Base-by-base conservation (phyloP, 129 eudicot species). In the Deinandra increscens region DNA sequence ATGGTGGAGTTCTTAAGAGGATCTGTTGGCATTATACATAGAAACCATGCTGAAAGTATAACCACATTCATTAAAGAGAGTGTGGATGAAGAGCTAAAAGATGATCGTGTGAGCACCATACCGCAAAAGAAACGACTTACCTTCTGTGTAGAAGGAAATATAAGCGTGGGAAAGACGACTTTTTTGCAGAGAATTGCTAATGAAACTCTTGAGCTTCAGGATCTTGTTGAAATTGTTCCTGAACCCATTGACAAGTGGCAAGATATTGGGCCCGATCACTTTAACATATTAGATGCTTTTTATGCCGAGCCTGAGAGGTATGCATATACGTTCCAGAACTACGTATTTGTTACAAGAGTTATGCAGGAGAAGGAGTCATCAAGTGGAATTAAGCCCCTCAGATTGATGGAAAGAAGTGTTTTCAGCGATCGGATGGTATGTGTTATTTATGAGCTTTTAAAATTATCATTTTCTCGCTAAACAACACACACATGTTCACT, bases 321-420 rank as follows among this genome's bases (percentile, higher is more conserved):
- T 72, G 97, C 97, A 0, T 91, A 91, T 63, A 91, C 97, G 66
- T 91, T 91, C 76, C 97, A 91, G 26, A 91, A 91, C 72, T 91
- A 91, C 44, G 97, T 91, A 29, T 91, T 91, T 44, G 97, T 91
- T 22, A 91, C 97, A 23, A 73, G 97, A 75, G 88, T 91, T 20
- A 91, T 91, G 97, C 97, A 91, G 79, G 97, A 91, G 77, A 91
- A 85, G 66, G 97, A 91, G 75, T 91, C 97, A 49, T 84, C 97
- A 5, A 75, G 71, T 60, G 93, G 97, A 61, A 51, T 86, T 17
- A 86, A 88, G 72, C 96, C 97, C 43, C 96, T 91, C 72, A 91
- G 97, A 73, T 69, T 91, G 58, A 91, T 91, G 97, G 97, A 91
- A 72, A 91, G 97, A 81, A 91, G 97, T 59, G 88, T 91, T 46